Evolutionary conservation across 176 grass and related monocot genomes (phyloP).

Genomic region (Cenchrus purpureus): DNA sequence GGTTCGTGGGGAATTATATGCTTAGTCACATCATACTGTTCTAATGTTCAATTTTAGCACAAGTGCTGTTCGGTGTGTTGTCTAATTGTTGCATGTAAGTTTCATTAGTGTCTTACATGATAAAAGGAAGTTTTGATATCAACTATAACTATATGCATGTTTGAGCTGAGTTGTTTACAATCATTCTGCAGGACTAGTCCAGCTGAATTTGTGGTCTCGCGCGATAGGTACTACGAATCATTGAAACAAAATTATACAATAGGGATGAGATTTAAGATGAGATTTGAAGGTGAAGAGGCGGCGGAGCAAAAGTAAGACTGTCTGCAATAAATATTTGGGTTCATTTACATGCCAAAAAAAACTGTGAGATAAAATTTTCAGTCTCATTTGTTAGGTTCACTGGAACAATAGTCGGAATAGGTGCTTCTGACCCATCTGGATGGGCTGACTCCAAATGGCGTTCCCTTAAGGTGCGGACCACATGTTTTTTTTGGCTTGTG

Average conservation of each 20-base stretch:
- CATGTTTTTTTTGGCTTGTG: neutral
- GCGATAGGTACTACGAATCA: constrained; percentile 63
- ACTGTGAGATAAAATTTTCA: constrained; percentile 1
- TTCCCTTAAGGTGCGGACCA: constrained; percentile 70
- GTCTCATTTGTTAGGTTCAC: constrained; percentile 64
- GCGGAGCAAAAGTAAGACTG: constrained; percentile 80
- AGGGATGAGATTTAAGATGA: constrained; percentile 98
- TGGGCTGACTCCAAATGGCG: constrained; percentile 93
- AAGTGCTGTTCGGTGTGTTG: neutral
- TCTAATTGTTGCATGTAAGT: constrained; percentile 8
- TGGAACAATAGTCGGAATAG: constrained; percentile 82
- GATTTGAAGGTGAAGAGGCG: constrained; percentile 90
- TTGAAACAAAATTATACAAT: constrained; percentile 80
- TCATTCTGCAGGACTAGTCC: constrained; percentile 71
- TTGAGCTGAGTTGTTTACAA: constrained; percentile 28
- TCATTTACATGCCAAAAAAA: neutral
- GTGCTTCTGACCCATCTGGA: constrained; percentile 64
- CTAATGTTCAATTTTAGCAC: constrained; percentile 3
- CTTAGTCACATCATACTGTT: neutral
- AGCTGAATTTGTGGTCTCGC: constrained; percentile 77
- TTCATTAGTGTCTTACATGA: neutral
- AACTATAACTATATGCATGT: neutral
- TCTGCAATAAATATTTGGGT: constrained; percentile 3
- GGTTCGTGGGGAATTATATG: constrained; percentile 41
- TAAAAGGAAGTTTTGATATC: constrained; percentile 1